Evolutionary conservation across 495 filamentous ascomycete species (phyloP).

Genomic region (Chaetomium fimeti): DNA sequence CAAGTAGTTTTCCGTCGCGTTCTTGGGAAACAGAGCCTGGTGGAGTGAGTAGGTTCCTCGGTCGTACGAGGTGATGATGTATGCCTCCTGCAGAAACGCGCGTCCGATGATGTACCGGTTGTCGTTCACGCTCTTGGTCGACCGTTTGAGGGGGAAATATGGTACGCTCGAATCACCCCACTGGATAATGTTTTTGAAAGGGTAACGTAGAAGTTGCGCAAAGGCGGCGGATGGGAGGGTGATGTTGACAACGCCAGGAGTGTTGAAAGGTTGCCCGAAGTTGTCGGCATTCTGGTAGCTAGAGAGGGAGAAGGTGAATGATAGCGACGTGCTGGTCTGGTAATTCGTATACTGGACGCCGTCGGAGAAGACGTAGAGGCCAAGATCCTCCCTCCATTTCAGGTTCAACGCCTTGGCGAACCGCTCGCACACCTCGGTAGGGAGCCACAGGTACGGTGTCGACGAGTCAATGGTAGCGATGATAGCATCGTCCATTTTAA

Average conservation of each 20-base stretch:
- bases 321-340: constrained; percentile 43
- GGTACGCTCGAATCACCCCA: constrained; percentile 46
- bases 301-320: constrained; percentile 61
- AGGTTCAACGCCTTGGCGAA: constrained; percentile 62
- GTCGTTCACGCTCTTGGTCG: constrained; percentile 42
- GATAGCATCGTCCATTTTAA: constrained; percentile 47
- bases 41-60: constrained; percentile 58
- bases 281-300: constrained; percentile 48
- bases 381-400: constrained; percentile 52
- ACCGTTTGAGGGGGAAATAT: constrained; percentile 62
- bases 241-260: constrained; percentile 56
- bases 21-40: constrained; percentile 53
- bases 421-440: constrained; percentile 55
- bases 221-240: constrained; percentile 64
- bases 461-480: constrained; percentile 63
- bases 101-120: constrained; percentile 67
- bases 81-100: constrained; percentile 68
- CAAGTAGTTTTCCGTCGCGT: constrained; percentile 44
- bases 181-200: constrained; percentile 51
- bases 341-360: constrained; percentile 38
- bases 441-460: constrained; percentile 68
- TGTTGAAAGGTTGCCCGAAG: constrained; percentile 44
- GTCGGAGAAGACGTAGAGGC: constrained; percentile 44
- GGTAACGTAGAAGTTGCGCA: constrained; percentile 57
- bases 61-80: constrained; percentile 67